These are phyloP conservation scores for Dictyostelium firmibasis DNA, from an alignment of 78 protist genomes.

Conservation along the genomic window DNA sequence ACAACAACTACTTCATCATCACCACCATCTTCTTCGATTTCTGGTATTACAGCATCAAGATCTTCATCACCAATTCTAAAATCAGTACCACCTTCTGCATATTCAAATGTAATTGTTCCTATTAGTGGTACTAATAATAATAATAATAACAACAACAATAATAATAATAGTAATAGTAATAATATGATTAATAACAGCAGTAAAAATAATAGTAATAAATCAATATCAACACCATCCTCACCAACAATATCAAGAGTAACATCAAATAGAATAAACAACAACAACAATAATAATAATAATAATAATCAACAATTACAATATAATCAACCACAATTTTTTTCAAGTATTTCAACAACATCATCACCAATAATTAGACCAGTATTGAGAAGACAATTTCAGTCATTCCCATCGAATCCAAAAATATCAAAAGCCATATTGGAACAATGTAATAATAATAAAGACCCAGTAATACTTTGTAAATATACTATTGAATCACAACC, in stretches of 20 bases:
- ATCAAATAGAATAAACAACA: not conserved
- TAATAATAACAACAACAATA: not conserved
- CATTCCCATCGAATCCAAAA: not conserved
- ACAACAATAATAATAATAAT: not conserved
- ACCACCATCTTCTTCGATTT: not conserved
- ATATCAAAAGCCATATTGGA: not conserved
- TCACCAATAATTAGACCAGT: not conserved
- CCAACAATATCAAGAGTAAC: not conserved
- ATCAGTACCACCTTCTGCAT: not conserved
- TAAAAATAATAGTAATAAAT: not conserved
- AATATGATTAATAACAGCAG: not conserved
- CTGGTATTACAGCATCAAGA: not conserved
- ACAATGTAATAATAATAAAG: not conserved
- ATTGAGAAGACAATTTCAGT: not conserved
- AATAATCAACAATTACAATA: not conserved
- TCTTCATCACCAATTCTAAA: not conserved
- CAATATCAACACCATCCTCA: not conserved
- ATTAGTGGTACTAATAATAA: not conserved
- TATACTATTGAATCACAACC: conserved; percentile 3
- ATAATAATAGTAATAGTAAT: not conserved
- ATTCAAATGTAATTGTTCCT: not conserved
- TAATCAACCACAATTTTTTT: not conserved
- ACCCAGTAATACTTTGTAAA: conserved; percentile 13
- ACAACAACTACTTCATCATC: conserved; percentile 28
- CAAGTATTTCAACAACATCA: not conserved